phyloP scores from a whole-genome alignment of 202 grass and related monocot species.

The Miscanthus sacchariflorus region DNA sequence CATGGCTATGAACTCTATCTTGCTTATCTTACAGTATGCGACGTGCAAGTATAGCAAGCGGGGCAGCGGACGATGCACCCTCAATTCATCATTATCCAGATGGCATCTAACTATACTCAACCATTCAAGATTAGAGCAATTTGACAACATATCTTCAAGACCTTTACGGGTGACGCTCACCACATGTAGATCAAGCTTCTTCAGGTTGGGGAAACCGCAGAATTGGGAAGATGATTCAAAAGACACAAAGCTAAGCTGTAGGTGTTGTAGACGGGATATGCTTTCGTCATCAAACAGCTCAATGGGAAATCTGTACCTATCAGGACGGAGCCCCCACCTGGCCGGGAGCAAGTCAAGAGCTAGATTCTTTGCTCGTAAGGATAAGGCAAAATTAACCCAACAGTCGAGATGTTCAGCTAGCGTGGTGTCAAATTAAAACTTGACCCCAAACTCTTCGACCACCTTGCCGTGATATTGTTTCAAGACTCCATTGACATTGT shows the following conservation, averaged over 20 bases:
- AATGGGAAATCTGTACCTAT: conserved; percentile 13
- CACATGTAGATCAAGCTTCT: conserved; percentile 13
- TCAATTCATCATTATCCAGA: not conserved
- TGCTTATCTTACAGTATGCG: not conserved
- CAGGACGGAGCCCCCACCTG: not conserved
- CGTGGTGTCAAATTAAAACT: conserved; percentile 18
- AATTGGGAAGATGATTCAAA: not conserved
- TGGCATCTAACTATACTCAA: conserved; percentile 15
- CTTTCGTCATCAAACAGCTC: not conserved
- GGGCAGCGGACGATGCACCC: not conserved
- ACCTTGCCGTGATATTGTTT: not conserved
- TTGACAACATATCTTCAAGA: conserved; percentile 23
- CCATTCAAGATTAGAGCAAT: conserved; percentile 2
- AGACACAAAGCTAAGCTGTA: conserved; percentile 42
- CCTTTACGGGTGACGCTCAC: not conserved
- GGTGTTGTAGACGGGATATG: not conserved
- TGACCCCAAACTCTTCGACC: conserved; percentile 18
- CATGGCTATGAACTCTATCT: not conserved
- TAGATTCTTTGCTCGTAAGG: not conserved
- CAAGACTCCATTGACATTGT: conserved; percentile 25
- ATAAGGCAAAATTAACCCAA: conserved; percentile 29
- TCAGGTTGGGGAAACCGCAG: conserved; percentile 25
- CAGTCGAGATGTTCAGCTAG: conserved; percentile 5
- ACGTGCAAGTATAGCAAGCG: not conserved
- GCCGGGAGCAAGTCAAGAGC: not conserved